Evolutionary conservation across 768 basidiomycete species (phyloP).

Genomic region (Lepiota brunneoincarnata): DNA sequence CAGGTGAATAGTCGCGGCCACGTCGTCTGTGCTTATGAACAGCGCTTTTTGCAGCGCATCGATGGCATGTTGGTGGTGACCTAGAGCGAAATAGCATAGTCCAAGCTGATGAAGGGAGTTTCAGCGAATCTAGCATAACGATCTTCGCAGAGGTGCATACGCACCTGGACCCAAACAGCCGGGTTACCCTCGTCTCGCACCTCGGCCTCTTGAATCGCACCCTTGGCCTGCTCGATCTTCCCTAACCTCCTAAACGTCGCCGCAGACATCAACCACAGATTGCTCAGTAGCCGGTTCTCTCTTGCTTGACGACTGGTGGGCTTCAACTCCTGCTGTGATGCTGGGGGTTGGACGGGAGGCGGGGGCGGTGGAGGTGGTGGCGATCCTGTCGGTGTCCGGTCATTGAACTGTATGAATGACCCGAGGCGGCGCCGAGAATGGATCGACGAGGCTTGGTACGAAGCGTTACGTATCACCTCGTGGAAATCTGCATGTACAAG

Average conservation of each 20-base stretch:
- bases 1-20: constrained; percentile 76
- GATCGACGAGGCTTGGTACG: constrained; percentile 78
- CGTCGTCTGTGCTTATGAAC: constrained; percentile 79
- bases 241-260: constrained; percentile 90
- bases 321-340: constrained; percentile 30
- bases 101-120: constrained; percentile 52
- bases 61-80: constrained; percentile 59
- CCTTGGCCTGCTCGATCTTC: constrained; percentile 87
- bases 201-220: constrained; percentile 94
- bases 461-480: constrained; percentile 53
- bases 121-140: too few species aligned
- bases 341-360: constrained; percentile 31
- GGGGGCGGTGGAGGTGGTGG: constrained; percentile 42
- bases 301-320: constrained; percentile 47
- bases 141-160: too few species aligned
- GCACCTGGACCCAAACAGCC: constrained; percentile 94
- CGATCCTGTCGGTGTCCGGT: constrained; percentile 33
- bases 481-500: constrained; percentile 68
- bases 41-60: constrained; percentile 85
- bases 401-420: constrained; percentile 40
- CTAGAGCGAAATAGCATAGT: constrained; percentile 63
- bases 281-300: constrained; percentile 68
- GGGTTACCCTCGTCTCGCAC: constrained; percentile 82
- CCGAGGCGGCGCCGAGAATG: constrained; percentile 70
- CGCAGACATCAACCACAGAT: constrained; percentile 92